A percentile compares a stretch with the other conserved stretches of the same genome.
phyloP scores from a whole-genome alignment of 371 early-diverging fungal genomes.

The Mortierella sp. region DNA sequence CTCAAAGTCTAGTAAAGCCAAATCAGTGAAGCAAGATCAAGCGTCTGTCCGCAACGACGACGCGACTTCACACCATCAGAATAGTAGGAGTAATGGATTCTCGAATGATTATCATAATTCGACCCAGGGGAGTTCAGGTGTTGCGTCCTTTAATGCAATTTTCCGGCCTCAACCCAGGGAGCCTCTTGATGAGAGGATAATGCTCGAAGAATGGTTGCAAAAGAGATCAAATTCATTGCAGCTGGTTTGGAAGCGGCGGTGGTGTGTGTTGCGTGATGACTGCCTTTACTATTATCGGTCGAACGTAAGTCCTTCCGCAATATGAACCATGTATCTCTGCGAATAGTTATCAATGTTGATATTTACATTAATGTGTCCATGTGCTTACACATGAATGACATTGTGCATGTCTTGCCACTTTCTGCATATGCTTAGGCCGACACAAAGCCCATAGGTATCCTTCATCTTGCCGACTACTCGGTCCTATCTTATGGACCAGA shows the following conservation, averaged over 20 bases:
- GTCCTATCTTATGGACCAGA: constrained; percentile 26
- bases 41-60: background rate
- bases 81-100: background rate
- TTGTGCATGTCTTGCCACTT: background rate
- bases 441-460: constrained; percentile 39
- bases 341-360: background rate
- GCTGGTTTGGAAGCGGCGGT: constrained; percentile 48
- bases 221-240: constrained; percentile 40
- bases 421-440: constrained; percentile 17
- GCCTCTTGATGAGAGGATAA: constrained; percentile 17
- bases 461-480: constrained; percentile 33
- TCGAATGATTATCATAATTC: background rate
- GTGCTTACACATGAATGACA: background rate
- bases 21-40: background rate
- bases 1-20: constrained; percentile 3
- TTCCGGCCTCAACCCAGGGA: background rate
- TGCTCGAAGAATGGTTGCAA: constrained; percentile 48
- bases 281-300: constrained; percentile 39
- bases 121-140: background rate
- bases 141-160: constrained; percentile 16
- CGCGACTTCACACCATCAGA: background rate
- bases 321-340: background rate
- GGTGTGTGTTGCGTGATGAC: constrained; percentile 48
- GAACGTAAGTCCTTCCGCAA: constrained; percentile 23
- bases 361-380: background rate